Evolutionary conservation across 441 rosid species (phyloP).

Genomic region (Arabidopsis lyrata): DNA sequence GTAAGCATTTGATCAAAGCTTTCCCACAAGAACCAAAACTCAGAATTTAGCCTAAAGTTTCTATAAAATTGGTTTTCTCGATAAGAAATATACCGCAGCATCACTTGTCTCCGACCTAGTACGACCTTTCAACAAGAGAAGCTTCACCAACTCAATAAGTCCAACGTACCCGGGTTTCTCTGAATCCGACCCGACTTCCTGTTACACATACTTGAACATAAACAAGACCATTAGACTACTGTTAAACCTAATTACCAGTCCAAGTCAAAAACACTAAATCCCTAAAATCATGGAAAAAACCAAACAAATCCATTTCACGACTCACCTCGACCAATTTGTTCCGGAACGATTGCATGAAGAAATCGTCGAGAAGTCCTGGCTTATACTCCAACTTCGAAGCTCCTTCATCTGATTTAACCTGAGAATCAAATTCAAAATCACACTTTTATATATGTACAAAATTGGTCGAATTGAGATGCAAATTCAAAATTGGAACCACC

Average conservation of each 20-base stretch:
- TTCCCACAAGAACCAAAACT: constrained; percentile 8
- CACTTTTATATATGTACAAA: neutral
- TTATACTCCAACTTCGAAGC: constrained; percentile 51
- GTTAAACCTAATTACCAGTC: neutral
- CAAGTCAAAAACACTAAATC: neutral
- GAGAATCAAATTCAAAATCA: constrained; percentile 13
- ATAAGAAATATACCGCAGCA: constrained; percentile 58
- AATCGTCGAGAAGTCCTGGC: constrained; percentile 56
- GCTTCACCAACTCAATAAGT: constrained; percentile 72
- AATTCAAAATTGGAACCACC: constrained; percentile 23
- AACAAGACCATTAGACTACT: constrained; percentile 28
- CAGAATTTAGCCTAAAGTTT: neutral
- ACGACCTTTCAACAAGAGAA: constrained; percentile 64
- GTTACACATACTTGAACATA: constrained; percentile 48
- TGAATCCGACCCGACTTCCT: constrained; percentile 97
- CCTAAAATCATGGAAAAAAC: neutral
- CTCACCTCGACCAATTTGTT: constrained; percentile 72
- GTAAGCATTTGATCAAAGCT: constrained; percentile 1
- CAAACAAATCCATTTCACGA: neutral
- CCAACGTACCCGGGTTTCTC: constrained; percentile 84
- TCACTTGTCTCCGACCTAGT: constrained; percentile 65
- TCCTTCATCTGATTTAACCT: constrained; percentile 49
- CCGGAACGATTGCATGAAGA: constrained; percentile 69
- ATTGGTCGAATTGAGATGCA: neutral
- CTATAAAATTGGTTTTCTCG: neutral